Base-by-base conservation (phyloP, 345 rosid genomes). In the Lagerstroemia speciosa region DNA sequence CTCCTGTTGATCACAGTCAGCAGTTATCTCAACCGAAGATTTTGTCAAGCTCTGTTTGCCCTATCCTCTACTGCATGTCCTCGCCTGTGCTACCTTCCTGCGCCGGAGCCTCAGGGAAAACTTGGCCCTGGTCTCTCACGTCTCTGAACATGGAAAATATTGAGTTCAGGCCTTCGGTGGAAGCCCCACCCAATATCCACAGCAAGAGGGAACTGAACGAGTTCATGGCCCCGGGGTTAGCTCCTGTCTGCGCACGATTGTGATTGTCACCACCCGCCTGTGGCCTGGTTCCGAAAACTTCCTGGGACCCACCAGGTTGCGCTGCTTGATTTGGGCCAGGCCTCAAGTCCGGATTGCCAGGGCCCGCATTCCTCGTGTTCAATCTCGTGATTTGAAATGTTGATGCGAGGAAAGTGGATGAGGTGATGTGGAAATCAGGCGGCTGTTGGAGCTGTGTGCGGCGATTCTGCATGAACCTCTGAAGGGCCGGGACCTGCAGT, bases 161-260 rank as follows among this genome's bases (percentile, higher is more conserved):
- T 2, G 98, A 85, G 85, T 83, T 94, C 32, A 88, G 73, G 52
- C 99, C 90, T 80, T 94, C 93, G 3, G 88, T 82, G 19, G 99
- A 89, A 66, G 97, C 98, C 66, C 98, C 99, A 26, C 99, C 98
- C 74, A 94, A 70, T 73, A 94, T 91, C 98, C 96, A 88, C 64
- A 94, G 76, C 78, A 94, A 72, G 73, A 94, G 71, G 14, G 99
- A 94, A 50, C 90, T 89, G 53, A 94, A 82, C 0, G 97, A 88
- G 84, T 84, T 94, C 95, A 88, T 82, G 3, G 83, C 78, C 30
- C 96, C 91, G 0, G 93, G 80, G 77, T 80, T 86, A 0, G 82
- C 68, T 58, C 78, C 85, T 20, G 83, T 66, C 77, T 81, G 86
- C 10, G 79, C 67, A 69, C 79, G 84, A 26, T 78, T 76, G 1